Base-by-base conservation (phyloP, 129 eudicot genomes). In the Rutidosis leptorrhynchoides region DNA sequence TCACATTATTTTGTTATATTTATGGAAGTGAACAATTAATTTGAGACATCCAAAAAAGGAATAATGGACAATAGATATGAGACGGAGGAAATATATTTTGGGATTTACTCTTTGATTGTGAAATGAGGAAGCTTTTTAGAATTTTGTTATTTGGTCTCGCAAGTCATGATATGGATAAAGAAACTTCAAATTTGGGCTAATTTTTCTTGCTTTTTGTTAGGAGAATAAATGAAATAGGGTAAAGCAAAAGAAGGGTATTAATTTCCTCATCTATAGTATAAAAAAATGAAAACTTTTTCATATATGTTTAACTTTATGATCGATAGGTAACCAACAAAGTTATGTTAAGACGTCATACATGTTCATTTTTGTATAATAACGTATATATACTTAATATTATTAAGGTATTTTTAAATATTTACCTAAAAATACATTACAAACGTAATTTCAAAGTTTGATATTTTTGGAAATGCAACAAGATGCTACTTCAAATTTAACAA, bases 401-500 rank as follows among this genome's bases (percentile, higher is more conserved):
- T 35, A 7, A 35, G 15, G 43, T 8, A 8, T 35, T 35, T 35
- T n/a, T n/a, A n/a, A n/a, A n/a, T n/a, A n/a, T n/a, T n/a, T n/a
- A n/a, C n/a, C n/a, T n/a, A n/a, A n/a, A n/a, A n/a, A n/a, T n/a
- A n/a, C 40, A 33, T 0, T 33, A 45, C 53, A 46, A 15, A 46
- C n/a, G 21, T 46, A 46, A 16, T 5, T 9, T 46, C n/a, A 11
- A 37, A 37, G 45, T 10, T 37, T 37, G 16, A 37, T 37, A 2
- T 2, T 33, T 8, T 33, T 37, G 45, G 45, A 37, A 10, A 37
- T 37, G 57, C 68, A 77, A 71, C 77, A 65, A n/a, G n/a, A n/a
- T 63, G 65, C 57, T 76, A 72, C 80, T 77, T 81, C 58, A 78
- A 74, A 82, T 74, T 67, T 82, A 68, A 59, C 33, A 63, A 63